A percentile compares a stretch with the other conserved stretches of the same genome.
These are phyloP conservation scores for Termitomyces sp. DNA, from an alignment of 768 basidiomycete species.

Conservation along the genomic window DNA sequence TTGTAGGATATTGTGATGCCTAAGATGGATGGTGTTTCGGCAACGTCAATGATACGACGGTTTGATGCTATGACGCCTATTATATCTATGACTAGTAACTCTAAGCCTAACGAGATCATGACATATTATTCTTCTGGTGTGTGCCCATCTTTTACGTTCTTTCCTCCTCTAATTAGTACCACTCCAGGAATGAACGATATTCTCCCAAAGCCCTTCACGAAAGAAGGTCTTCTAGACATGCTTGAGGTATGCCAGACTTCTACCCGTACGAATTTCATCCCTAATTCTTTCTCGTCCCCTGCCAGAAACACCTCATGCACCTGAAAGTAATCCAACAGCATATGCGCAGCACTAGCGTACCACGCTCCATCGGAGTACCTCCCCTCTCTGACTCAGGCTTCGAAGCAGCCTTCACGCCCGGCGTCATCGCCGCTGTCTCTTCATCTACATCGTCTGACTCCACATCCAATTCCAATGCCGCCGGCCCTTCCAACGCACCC, in stretches of 20 bases:
- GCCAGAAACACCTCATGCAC: slow-evolving; percentile 81
- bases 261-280: background rate
- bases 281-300: background rate
- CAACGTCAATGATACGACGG: slow-evolving; percentile 89
- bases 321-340: slow-evolving; percentile 83
- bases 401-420: slow-evolving; percentile 45
- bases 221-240: slow-evolving; percentile 85
- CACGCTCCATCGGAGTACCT: slow-evolving; percentile 64
- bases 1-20: slow-evolving; percentile 92
- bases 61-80: slow-evolving; percentile 96
- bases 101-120: slow-evolving; percentile 89
- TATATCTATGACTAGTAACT: slow-evolving; percentile 97
- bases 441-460: slow-evolving; percentile 17
- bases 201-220: slow-evolving; percentile 95
- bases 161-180: background rate
- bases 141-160: slow-evolving; percentile 7
- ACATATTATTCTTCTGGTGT: slow-evolving; percentile 76
- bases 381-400: slow-evolving; percentile 50
- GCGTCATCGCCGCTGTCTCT: slow-evolving; percentile 5
- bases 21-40: slow-evolving; percentile 81
- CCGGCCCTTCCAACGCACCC: background rate
- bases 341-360: slow-evolving; percentile 40
- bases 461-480: slow-evolving; percentile 16
- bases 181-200: slow-evolving; percentile 93
- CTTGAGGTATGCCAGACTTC: slow-evolving; percentile 58